Evolutionary conservation across 176 grass and related monocot species (phyloP), one percentile per base, ranked within the genome.

Genomic region (Otatea glauca): DNA sequence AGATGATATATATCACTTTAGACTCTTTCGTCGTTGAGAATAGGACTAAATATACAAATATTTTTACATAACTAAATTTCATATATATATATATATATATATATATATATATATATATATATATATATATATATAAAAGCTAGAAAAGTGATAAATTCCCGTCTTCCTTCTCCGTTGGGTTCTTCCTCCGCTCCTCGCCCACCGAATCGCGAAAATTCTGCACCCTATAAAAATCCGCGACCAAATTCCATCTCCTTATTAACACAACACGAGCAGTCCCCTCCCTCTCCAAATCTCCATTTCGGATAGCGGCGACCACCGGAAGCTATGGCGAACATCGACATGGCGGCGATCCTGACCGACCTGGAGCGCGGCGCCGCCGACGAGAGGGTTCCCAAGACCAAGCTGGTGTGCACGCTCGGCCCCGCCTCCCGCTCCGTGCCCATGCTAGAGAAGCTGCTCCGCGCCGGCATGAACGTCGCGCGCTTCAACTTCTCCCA

Each of bases 401-500:
- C 94, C 68, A 97, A 97, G 81, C 93, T 97, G 44, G 94, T 97
- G 67, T 97, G 94, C 94, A 97, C 94, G 65, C 92, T 97, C 44
- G 94, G 94, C 42, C 94, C 94, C 79, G 86, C 94, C 2, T 97
- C 94, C 72, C 88, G 94, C 83, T 45, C 90, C 29, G 94, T 97
- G 51, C 76, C 88, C 78, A 94, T 97, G 94, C 56, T 97, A 51
- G 90, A 94, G 94, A 97, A 97, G 87, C 82, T 97, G 81, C 94
- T 97, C 70, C 87, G 84, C 81, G 94, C 94, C 32, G 94, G 94
- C 8, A 94, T 97, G 94, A 97, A 97, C 80, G 92, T 97, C 56
- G 94, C 94, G 49, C 86, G 94, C 56, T 97, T 97, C 94, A 97
- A 97, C 82, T 97, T 97, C 84, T 94, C 92, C 32, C 94, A 97